These are phyloP conservation scores for Colletotrichum destructivum DNA, from an alignment of 2,329 filamentous ascomycete species.

Conservation along the genomic window DNA sequence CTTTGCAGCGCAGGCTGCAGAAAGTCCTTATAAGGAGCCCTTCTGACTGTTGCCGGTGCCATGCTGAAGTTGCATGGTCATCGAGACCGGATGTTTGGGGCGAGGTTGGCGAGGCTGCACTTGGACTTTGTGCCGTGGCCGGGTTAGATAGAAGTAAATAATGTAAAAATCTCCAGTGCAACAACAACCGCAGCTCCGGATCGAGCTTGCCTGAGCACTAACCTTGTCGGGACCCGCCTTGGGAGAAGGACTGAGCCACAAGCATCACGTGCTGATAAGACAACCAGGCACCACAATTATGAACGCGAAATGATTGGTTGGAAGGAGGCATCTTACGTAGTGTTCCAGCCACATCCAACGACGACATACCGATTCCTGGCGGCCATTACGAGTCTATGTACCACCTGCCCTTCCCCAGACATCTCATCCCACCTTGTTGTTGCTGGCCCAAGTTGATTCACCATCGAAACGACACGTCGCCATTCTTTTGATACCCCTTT, in stretches of 20 bases:
- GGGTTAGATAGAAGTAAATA: slow-evolving; percentile 45
- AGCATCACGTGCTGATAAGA: slow-evolving; percentile 31
- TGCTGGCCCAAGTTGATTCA: not conserved
- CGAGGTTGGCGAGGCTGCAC: slow-evolving; percentile 44
- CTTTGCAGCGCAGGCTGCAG: slow-evolving; percentile 90
- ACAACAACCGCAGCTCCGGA: slow-evolving; percentile 38
- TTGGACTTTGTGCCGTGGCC: slow-evolving; percentile 35
- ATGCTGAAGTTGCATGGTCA: slow-evolving; percentile 65
- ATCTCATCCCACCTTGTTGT: not conserved
- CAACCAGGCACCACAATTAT: slow-evolving; percentile 28
- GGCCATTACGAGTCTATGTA: not conserved
- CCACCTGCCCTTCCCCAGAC: slow-evolving; percentile 3
- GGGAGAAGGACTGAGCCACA: slow-evolving; percentile 6
- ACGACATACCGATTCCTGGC: slow-evolving; percentile 37
- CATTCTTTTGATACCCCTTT: slow-evolving; percentile 13
- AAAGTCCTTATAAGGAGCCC: slow-evolving; percentile 85
- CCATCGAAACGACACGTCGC: not conserved
- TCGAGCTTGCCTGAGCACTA: slow-evolving; percentile 25
- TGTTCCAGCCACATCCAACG: slow-evolving; percentile 39
- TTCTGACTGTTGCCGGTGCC: slow-evolving; percentile 69
- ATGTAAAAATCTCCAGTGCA: slow-evolving; percentile 43
- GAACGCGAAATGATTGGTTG: slow-evolving; percentile 33
- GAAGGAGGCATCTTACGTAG: slow-evolving; percentile 32
- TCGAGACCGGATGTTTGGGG: slow-evolving; percentile 49
- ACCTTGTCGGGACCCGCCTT: slow-evolving; percentile 10